These are phyloP conservation scores for Aspergillus persii DNA, from an alignment of 2,329 filamentous ascomycete genomes.

Conservation along the genomic window DNA sequence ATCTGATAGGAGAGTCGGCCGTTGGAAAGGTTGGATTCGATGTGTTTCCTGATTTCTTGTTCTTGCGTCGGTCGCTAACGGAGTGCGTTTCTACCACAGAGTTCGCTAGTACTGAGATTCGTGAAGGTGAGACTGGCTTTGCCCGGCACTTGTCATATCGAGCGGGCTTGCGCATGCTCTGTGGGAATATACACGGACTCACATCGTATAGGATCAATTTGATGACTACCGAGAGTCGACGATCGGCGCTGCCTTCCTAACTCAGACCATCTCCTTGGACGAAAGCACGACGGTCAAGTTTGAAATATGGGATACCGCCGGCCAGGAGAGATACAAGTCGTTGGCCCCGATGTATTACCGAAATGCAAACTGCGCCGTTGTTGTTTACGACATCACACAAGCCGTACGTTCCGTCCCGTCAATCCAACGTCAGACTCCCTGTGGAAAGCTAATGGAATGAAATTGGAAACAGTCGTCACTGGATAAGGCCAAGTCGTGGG, in stretches of 20 bases:
- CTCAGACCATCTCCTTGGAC: slow-evolving; percentile 96
- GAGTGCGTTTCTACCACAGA: slow-evolving; percentile 55
- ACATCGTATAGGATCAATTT: slow-evolving; percentile 79
- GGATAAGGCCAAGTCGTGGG: slow-evolving; percentile 99
- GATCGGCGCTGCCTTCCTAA: slow-evolving; percentile 97
- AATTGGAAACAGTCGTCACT: slow-evolving; percentile 69
- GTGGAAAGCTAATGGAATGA: slow-evolving; percentile 13
- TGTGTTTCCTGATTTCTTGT: slow-evolving; percentile 6
- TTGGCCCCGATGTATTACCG: slow-evolving; percentile 99
- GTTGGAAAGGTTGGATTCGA: slow-evolving; percentile 78
- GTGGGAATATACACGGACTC: neutral
- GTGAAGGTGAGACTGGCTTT: slow-evolving; percentile 71
- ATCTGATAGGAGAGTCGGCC: slow-evolving; percentile 79
- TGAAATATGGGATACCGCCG: slow-evolving; percentile 98
- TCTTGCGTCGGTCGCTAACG: slow-evolving; percentile 27
- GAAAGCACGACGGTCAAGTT: slow-evolving; percentile 99
- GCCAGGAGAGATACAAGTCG: slow-evolving; percentile 98
- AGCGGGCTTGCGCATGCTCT: neutral
- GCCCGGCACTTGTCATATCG: neutral
- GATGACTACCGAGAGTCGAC: slow-evolving; percentile 97
- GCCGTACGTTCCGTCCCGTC: slow-evolving; percentile 62
- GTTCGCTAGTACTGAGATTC: slow-evolving; percentile 95
- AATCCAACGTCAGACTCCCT: neutral
- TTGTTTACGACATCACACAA: slow-evolving; percentile 99
- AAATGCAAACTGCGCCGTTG: slow-evolving; percentile 98